Conservation (phyloP, 306 rosid genomes). For the Cajanus cajan region DNA sequence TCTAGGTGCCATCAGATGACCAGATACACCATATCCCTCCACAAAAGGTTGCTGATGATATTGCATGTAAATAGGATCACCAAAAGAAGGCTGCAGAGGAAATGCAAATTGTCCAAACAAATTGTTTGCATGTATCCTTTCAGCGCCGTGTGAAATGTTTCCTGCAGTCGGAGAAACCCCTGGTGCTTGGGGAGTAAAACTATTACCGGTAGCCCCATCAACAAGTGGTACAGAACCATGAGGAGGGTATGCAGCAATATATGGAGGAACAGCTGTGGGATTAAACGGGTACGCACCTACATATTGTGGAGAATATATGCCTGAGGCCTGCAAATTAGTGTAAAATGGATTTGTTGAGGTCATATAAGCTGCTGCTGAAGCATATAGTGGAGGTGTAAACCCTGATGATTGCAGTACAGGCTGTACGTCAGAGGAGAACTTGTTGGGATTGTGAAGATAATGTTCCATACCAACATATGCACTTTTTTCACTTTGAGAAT, state of each 20-base stretch:
- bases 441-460: constrained; percentile 38
- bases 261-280: constrained; percentile 45
- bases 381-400: constrained; percentile 59
- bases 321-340: constrained; percentile 37
- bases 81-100: constrained; percentile 46
- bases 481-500: constrained; percentile 43
- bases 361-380: constrained; percentile 56
- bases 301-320: constrained; percentile 43
- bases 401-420: constrained; percentile 64
- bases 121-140: constrained; percentile 45
- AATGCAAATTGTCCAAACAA: constrained; percentile 47
- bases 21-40: constrained; percentile 48
- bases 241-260: constrained; percentile 49
- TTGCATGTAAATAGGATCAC: constrained; percentile 52
- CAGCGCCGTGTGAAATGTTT: constrained; percentile 49
- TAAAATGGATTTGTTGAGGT: constrained; percentile 47
- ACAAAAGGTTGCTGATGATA: constrained; percentile 47
- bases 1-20: constrained; percentile 40
- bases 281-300: constrained; percentile 47
- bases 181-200: constrained; percentile 36
- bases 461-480: constrained; percentile 41
- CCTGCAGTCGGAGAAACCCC: constrained; percentile 48
- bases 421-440: constrained; percentile 53
- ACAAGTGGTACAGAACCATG: constrained; percentile 46
- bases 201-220: constrained; percentile 50